Base-by-base conservation (phyloP, 345 rosid species). In the Pistacia atlantica region DNA sequence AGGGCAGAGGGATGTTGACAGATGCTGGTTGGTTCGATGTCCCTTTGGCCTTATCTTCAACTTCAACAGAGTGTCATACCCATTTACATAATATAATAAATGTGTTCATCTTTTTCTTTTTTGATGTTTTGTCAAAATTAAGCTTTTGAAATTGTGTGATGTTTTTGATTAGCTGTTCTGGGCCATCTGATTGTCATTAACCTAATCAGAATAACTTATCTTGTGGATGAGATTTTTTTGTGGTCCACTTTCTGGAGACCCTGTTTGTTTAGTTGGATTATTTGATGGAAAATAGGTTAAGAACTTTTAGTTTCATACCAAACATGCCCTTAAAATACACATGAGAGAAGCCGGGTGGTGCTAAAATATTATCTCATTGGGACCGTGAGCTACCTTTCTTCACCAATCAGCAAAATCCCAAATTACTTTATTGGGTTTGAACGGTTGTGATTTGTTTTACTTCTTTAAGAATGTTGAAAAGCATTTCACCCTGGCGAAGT, bases 1-100 rank as follows among this genome's bases (percentile, higher is more conserved):
- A 78, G 66, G 42, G 54, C 48, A 14, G 66, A 74, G 57, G 67
- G 88, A 83, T 58, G 79, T 11, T 79, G 90, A 81, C 82, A 75
- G 79, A 64, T 12, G 64, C 51, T 31, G 60, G 65, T 78, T 83
- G 72, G 67, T 45, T 73, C 42, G 5, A 35, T 51, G 49, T 65
- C 20, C 57, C 54, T 13, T 45, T 74, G 76, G 77, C 73, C 84
- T 80, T 80, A 78, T 86, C 81, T 70, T 69, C 73, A 56, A 28
- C 81, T 70, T 69, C 73, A 56, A 28, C 38, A 67, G 42, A 48
- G 46, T 52, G 69, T 65, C 16, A 18, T 46, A 1, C 65, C 18
- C 8, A 48, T 62, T 45, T 18, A 1, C 46, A 0, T 51, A 4
- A 52, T 5, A 17, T 1, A 2, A 2, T n/a, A 33, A 33, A 60